A percentile compares a stretch with the other conserved stretches of the same genome.
Evolutionary conservation across 2,329 filamentous ascomycete genomes (phyloP).

Genomic region (Plenodomus lindquistii): DNA sequence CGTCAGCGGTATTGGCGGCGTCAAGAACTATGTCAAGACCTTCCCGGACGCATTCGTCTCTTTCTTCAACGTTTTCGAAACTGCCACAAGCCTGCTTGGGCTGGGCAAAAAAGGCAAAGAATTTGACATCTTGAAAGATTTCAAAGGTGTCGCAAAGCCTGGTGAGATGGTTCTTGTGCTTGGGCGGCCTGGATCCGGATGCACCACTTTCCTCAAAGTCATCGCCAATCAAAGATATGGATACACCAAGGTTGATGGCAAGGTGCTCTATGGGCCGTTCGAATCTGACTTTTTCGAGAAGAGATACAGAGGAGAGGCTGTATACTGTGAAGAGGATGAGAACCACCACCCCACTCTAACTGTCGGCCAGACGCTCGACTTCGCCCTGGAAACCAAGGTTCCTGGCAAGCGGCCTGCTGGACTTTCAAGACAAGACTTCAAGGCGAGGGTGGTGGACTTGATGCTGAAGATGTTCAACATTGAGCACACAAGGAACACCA

Average conservation of each 20-base stretch:
- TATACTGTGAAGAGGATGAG: slow-evolving; percentile 87
- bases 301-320: slow-evolving; percentile 76
- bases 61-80: slow-evolving; percentile 75
- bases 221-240: slow-evolving; percentile 61
- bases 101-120: slow-evolving; percentile 70
- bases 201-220: slow-evolving; percentile 59
- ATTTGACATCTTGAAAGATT: slow-evolving; percentile 73
- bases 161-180: slow-evolving; percentile 90
- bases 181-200: slow-evolving; percentile 69
- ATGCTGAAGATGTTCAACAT: slow-evolving; percentile 94
- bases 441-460: slow-evolving; percentile 72
- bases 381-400: slow-evolving; percentile 82
- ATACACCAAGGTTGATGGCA: slow-evolving; percentile 66
- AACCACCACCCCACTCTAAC: slow-evolving; percentile 83
- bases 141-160: slow-evolving; percentile 62
- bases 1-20: slow-evolving; percentile 74
- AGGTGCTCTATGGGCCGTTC: slow-evolving; percentile 78
- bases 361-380: slow-evolving; percentile 83
- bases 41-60: slow-evolving; percentile 77
- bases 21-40: slow-evolving; percentile 71
- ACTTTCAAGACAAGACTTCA: slow-evolving; percentile 73
- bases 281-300: slow-evolving; percentile 69
- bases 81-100: slow-evolving; percentile 66
- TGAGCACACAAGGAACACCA: slow-evolving; percentile 81
- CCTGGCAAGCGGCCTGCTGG: slow-evolving; percentile 78